Base-by-base conservation (phyloP, 768 basidiomycete species). In the Lactifluus pinguis region DNA sequence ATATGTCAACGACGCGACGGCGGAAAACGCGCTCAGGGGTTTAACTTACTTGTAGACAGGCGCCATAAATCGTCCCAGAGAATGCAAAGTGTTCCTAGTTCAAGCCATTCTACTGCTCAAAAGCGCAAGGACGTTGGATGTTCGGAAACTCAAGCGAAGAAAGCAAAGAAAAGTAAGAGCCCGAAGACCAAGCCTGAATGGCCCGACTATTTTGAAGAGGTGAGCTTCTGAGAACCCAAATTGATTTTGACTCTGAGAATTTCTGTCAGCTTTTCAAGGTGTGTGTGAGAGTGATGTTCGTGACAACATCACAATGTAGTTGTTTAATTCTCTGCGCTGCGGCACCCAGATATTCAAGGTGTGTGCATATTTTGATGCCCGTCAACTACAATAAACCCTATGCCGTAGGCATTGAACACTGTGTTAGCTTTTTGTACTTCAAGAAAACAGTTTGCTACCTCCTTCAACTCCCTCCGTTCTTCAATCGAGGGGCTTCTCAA, bases 371-470 rank as follows among this genome's bases (percentile, higher is more conserved):
- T n/a, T 36, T 48, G 19, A n/a, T 32, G 14, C 21, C 8, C 17
- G 44, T 13, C 11, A 52, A n/a, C 29, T 15, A 29, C n/a, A 10
- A 36, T 13, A 3, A 36, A 62, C 17, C 21, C 4, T 32, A 10
- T 11, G 6, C 6, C 13, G 30, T 53, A 95, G 89, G 89, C 92
- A 10, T 75, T 95, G 50, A 95, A 94, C 66, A 91, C 92, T 14
- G 89, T 95, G 4, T 79, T 94, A 44, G 92, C 88, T 0, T 95
- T 95, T 68, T 80, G 92, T 42, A 88, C 89, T 2, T 85, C 89
- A 0, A 79, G 89, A 62, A 88, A 89, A 65, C 83, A 89, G 64
- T 71, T 95, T 38, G 87, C 90, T 7, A 85, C 83, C 7, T 93
- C 89, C 0, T 95, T 93, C 67, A 76, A 83, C 6, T 80, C 83